Percentiles rank a stretch among this genome's conserved stretches.
phyloP scores from a whole-genome alignment of 176 grass and related monocot species.

The Sorghum bicolor region DNA sequence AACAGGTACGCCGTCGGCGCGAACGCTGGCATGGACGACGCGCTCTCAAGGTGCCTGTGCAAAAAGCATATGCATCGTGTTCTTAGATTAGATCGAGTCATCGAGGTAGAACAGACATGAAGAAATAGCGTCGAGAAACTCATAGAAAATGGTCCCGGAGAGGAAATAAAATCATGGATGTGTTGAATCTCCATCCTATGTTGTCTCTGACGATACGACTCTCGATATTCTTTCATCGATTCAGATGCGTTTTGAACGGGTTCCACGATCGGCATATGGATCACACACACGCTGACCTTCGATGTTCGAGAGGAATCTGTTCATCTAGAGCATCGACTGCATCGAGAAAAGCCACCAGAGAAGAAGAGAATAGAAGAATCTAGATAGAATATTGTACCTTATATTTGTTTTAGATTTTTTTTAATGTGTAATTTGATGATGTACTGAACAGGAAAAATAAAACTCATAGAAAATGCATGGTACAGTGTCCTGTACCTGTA shows the following conservation, averaged over 20 bases:
- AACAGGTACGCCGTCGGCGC: constrained; percentile 50
- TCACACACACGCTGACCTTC: too few species aligned
- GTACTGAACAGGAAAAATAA: too few species aligned
- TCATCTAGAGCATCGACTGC: neutral
- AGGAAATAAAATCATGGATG: too few species aligned
- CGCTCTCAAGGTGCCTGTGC: constrained; percentile 34
- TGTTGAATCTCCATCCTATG: neutral
- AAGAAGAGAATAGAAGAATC: neutral
- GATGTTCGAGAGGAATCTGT: neutral
- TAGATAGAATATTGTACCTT: too few species aligned
- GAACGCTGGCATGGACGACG: constrained; percentile 42
- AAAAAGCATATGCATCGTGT: neutral
- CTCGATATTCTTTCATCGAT: too few species aligned
- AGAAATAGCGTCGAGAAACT: neutral
- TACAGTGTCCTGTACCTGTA: constrained; percentile 7
- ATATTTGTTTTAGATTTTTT: too few species aligned
- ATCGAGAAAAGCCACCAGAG: neutral
- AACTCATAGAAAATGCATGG: too few species aligned
- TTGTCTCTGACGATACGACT: neutral
- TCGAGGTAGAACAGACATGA: neutral
- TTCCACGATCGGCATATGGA: too few species aligned
- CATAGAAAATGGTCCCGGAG: neutral
- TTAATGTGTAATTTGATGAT: too few species aligned
- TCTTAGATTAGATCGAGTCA: neutral
- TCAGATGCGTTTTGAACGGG: neutral